These are phyloP conservation scores for Fomitopsis betulina DNA, from an alignment of 1,284 basidiomycete species.

Conservation along the genomic window DNA sequence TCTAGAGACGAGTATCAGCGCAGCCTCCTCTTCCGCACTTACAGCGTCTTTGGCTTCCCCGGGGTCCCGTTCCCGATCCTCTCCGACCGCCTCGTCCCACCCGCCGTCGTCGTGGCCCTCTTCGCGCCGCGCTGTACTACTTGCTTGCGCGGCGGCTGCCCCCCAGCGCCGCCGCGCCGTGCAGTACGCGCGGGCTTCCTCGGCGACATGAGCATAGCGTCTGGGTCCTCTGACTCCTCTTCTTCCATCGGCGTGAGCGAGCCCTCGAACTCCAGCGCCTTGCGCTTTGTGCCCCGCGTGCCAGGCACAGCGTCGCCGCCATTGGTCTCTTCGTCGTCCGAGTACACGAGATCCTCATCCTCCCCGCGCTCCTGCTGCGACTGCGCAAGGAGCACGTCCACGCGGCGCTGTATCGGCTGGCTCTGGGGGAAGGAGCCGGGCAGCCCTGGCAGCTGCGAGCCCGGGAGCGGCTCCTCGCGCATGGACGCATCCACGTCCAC, in stretches of 20 bases:
- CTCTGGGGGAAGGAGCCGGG: constrained; percentile 21
- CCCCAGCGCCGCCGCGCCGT: neutral
- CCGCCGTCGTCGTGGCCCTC: neutral
- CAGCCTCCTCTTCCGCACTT: no score
- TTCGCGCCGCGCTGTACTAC: neutral
- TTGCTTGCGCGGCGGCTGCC: neutral
- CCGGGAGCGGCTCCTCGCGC: neutral
- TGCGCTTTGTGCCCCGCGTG: neutral
- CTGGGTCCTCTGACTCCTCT: neutral
- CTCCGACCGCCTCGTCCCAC: neutral
- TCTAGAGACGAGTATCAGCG: no score
- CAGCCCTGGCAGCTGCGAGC: constrained; percentile 2
- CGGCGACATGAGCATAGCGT: neutral
- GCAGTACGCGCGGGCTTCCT: neutral
- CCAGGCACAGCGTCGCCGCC: constrained; percentile 21
- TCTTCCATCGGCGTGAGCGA: constrained; percentile 5
- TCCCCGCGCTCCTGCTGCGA: constrained; percentile 13
- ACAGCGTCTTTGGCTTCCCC: neutral
- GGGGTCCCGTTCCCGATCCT: neutral
- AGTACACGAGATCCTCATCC: neutral
- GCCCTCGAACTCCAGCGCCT: neutral
- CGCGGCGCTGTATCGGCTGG: constrained; percentile 38
- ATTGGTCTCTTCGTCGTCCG: constrained; percentile 1
- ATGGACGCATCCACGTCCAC: constrained; percentile 3
- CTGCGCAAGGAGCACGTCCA: constrained; percentile 39